These are phyloP conservation scores for Exsudoporus frostii DNA, from an alignment of 768 basidiomycete species.

Conservation along the genomic window DNA sequence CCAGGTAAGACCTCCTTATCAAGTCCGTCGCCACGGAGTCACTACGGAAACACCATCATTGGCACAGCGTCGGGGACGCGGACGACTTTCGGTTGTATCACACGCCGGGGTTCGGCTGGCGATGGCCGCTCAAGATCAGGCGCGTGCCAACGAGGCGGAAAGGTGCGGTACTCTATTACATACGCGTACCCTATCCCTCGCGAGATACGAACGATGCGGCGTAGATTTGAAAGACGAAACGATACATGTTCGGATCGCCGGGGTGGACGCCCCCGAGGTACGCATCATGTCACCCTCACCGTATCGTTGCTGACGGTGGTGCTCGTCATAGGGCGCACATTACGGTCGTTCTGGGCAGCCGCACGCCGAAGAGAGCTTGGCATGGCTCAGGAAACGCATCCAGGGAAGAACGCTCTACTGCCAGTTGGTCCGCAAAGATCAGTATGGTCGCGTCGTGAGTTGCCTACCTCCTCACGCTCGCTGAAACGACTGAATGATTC, in stretches of 20 bases:
- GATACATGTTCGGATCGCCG: conserved; percentile 83
- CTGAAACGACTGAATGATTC: not conserved
- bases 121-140: conserved; percentile 70
- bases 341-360: conserved; percentile 82
- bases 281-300: not conserved
- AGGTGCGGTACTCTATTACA: conserved; percentile 38
- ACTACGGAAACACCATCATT: not conserved
- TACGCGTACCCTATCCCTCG: not conserved
- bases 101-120: conserved; percentile 73
- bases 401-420: conserved; percentile 62
- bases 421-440: conserved; percentile 73
- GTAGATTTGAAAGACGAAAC: conserved; percentile 77
- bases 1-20: conserved; percentile 55
- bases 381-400: conserved; percentile 62
- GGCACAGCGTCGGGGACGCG: conserved; percentile 70
- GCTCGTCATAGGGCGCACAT: conserved; percentile 56
- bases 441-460: conserved; percentile 79
- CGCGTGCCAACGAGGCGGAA: conserved; percentile 54
- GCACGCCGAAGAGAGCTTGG: conserved; percentile 66
- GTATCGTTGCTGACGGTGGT: not conserved
- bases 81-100: conserved; percentile 89
- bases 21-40: not conserved
- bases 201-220: not conserved
- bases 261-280: conserved; percentile 92
- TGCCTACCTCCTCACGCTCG: not conserved